Evolutionary conservation across 495 filamentous ascomycete genomes (phyloP).

Genomic region (Neurospora intermedia): DNA sequence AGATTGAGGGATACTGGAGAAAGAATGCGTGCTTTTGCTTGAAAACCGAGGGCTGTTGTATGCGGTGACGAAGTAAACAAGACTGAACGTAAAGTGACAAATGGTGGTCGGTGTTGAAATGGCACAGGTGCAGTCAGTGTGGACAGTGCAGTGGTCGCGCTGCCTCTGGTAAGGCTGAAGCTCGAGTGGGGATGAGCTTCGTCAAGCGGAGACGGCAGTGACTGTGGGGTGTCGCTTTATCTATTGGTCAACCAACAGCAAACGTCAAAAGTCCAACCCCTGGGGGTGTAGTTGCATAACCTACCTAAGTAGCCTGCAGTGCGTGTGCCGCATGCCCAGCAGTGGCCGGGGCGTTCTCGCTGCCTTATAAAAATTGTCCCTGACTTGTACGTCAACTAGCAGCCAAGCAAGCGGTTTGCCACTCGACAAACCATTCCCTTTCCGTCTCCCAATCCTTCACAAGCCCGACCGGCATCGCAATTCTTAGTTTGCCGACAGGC

Average conservation of each 20-base stretch:
- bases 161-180: conserved; percentile 16
- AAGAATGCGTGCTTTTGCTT: neutral
- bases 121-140: neutral
- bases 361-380: neutral
- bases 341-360: neutral
- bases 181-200: neutral
- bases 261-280: neutral
- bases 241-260: conserved; percentile 4
- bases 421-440: neutral
- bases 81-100: neutral
- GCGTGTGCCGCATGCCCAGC: neutral
- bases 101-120: neutral
- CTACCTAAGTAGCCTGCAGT: too few relatives aligned
- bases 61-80: neutral
- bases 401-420: neutral
- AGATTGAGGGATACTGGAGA: neutral
- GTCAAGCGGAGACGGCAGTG: conserved; percentile 1
- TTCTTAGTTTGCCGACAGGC: neutral
- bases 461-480: neutral
- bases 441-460: neutral
- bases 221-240: conserved; percentile 17
- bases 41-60: neutral
- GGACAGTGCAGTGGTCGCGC: neutral
- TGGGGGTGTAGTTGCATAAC: neutral
- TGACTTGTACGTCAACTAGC: neutral